Base-by-base conservation (phyloP, 371 early-diverging fungal species). In the Mortierella polycephala region DNA sequence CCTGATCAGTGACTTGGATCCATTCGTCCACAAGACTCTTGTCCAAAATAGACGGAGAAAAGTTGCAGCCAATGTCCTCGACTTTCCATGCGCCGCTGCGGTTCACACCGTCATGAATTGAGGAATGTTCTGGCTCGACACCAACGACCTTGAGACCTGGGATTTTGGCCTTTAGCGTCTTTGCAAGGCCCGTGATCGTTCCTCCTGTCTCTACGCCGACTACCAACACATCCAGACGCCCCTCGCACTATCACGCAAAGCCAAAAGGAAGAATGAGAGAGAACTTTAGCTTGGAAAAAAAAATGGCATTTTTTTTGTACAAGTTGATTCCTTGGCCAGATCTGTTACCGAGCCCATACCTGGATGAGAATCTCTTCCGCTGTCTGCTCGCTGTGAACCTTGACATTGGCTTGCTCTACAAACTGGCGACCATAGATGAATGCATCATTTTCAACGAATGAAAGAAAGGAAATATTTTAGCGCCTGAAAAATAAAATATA, bases 141-240 rank as follows among this genome's bases (percentile, higher is more conserved):
- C 91, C 94, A 7, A 74, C 56, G 57, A 90, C 84, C 67, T 87
- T 85, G 23, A 92, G 47, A n/a, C 81, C 70, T 0, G 93, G 91
- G 14, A 85, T 71, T 63, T 82, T 81, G 16, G 73, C 75, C 71
- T 87, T 90, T 18, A 94, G 71, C 20, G 83, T 84, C 46, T 75
- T 81, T 18, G 90, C 86, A 60, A 93, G 76, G 30, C 89, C 89
- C 44, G 91, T 88, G 37, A 92, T 85, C 2, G 88, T 84, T 44
- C 85, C 85, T 60, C 93, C 94, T 2, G 93, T 87, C 72, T 92
- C 94, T 0, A 90, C 94, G 57, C 92, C 93, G 16, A 91, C 85
- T 37, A 94, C 88, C 41, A 94, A 69, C 23, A 84, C 85, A 64
- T 93, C 92, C 7, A 93, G 54, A 14, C 77, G 68, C 11, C 84